Percentiles rank a stretch among this genome's conserved stretches.
phyloP scores from a whole-genome alignment of 2,329 filamentous ascomycete species.

The Ceratocystis variospora region DNA sequence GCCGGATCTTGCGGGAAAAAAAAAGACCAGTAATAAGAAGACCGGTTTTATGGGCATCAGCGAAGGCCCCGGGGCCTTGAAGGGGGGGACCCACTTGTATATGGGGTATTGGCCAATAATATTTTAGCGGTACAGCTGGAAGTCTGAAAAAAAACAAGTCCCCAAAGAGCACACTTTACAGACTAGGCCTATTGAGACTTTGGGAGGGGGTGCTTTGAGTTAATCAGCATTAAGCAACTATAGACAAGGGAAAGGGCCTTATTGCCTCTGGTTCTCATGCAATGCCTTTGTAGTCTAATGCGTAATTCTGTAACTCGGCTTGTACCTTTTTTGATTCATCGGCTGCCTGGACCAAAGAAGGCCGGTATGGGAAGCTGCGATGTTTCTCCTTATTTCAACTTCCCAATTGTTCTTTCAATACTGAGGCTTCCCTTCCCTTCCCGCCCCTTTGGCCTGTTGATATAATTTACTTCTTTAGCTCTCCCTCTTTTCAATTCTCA shows the following conservation, averaged over 20 bases:
- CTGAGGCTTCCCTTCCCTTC: background rate
- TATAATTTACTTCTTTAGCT: background rate
- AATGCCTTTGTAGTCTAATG: background rate
- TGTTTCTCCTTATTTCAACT: background rate
- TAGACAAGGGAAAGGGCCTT: background rate
- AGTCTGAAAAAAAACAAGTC: background rate
- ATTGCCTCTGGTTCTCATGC: background rate
- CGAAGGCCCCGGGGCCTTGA: background rate
- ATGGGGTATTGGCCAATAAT: background rate
- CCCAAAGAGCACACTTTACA: background rate
- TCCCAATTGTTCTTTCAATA: background rate
- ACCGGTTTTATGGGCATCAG: background rate
- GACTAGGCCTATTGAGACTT: background rate
- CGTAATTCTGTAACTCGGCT: background rate
- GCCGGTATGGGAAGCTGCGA: background rate
- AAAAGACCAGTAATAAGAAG: background rate
- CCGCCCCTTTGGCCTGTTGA: background rate
- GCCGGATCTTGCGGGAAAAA: background rate
- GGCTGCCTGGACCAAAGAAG: background rate
- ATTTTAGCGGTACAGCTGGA: constrained; percentile 6
- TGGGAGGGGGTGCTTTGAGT: background rate
- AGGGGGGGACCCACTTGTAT: background rate
- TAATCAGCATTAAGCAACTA: constrained; percentile 4
- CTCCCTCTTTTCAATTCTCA: background rate
- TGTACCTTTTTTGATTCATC: background rate